These are phyloP conservation scores for Phaffia tasmanica DNA, from an alignment of 768 basidiomycete species.

Conservation along the genomic window DNA sequence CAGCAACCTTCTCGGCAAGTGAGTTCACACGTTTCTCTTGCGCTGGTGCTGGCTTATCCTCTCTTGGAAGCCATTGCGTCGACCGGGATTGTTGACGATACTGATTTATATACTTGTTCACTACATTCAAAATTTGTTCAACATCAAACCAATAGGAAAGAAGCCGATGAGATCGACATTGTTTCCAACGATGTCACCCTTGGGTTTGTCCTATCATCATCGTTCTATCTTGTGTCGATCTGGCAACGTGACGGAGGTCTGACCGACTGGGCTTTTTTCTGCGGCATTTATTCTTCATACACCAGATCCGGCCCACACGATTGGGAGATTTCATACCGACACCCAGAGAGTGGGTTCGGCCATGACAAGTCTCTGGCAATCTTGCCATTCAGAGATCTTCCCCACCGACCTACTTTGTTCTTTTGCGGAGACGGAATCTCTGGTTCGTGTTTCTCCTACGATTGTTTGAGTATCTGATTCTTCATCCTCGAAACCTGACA, in stretches of 20 bases:
- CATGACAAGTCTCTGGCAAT: slow-evolving; percentile 88
- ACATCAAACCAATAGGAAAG: slow-evolving; percentile 36
- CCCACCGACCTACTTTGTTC: slow-evolving; percentile 65
- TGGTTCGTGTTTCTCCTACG: slow-evolving; percentile 46
- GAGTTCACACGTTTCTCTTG: not conserved
- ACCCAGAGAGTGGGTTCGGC: slow-evolving; percentile 22
- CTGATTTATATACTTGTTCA: not conserved
- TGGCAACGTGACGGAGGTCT: not conserved
- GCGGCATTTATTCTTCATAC: fast-evolving
- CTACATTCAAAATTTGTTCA: not conserved
- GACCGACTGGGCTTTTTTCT: not conserved
- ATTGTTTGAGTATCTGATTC: not conserved
- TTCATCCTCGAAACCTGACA: not conserved
- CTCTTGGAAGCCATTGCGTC: not conserved
- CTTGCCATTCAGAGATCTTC: slow-evolving; percentile 64
- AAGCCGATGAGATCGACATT: slow-evolving; percentile 67
- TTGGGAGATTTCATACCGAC: slow-evolving; percentile 24
- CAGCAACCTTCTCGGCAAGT: slow-evolving; percentile 59
- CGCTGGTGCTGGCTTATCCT: not conserved
- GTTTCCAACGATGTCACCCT: slow-evolving; percentile 77
- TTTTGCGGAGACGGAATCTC: slow-evolving; percentile 98
- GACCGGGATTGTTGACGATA: not conserved
- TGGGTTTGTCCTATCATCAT: slow-evolving; percentile 43
- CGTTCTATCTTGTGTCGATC: not conserved
- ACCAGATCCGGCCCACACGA: slow-evolving; percentile 11